Evolutionary conservation across 2,329 filamentous ascomycete genomes (phyloP).

Genomic region (Sarocladiaceae sp.): DNA sequence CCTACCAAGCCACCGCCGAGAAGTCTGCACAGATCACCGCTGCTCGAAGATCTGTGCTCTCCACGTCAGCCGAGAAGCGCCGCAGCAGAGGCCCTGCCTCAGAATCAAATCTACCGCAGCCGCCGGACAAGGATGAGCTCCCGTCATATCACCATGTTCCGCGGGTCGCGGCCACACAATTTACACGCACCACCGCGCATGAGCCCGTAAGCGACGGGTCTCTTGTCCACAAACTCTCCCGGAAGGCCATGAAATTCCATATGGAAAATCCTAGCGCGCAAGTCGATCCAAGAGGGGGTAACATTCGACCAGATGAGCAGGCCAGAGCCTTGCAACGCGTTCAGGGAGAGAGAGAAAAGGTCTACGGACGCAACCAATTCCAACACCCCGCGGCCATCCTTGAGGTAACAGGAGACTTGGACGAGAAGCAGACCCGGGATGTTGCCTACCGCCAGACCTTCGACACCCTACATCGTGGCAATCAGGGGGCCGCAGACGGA

Average conservation of each 20-base stretch:
- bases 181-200: slow-evolving; percentile 45
- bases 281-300: slow-evolving; percentile 10
- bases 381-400: slow-evolving; percentile 29
- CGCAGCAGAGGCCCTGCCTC: neutral
- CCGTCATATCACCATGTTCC: slow-evolving; percentile 43
- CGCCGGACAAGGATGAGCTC: slow-evolving; percentile 14
- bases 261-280: slow-evolving; percentile 23
- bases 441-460: slow-evolving; percentile 16
- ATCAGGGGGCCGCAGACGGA: neutral
- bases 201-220: slow-evolving; percentile 18
- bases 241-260: slow-evolving; percentile 34
- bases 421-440: slow-evolving; percentile 17
- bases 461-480: slow-evolving; percentile 6
- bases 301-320: slow-evolving; percentile 27
- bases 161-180: slow-evolving; percentile 47
- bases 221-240: slow-evolving; percentile 34
- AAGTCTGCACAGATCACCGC: slow-evolving; percentile 5
- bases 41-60: neutral
- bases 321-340: slow-evolving; percentile 29
- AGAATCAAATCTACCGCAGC: slow-evolving; percentile 4
- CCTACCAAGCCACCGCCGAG: slow-evolving; percentile 6
- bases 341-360: slow-evolving; percentile 31
- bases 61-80: neutral
- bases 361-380: slow-evolving; percentile 36
- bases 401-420: slow-evolving; percentile 28